Evolutionary conservation across 2,329 filamentous ascomycete species (phyloP).

Genomic region (Xylariaceae sp.): DNA sequence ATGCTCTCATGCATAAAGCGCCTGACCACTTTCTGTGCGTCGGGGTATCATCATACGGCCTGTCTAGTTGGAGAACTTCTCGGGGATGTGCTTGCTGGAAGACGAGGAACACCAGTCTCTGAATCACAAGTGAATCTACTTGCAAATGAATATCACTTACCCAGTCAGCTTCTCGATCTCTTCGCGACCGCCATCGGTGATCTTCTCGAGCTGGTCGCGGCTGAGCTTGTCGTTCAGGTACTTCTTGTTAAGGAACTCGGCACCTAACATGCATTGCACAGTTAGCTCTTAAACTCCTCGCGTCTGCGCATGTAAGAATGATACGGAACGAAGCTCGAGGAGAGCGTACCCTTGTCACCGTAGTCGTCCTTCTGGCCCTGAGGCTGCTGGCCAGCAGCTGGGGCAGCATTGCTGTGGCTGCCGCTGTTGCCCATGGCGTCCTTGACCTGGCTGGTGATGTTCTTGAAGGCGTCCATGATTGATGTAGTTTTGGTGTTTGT

Average conservation of each 20-base stretch:
- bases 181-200: conserved; percentile 29
- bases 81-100: conserved; percentile 34
- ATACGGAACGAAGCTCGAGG: no score
- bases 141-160: conserved; percentile 20
- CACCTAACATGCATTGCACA: conserved; percentile 15
- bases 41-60: neutral
- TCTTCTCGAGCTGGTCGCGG: conserved; percentile 25
- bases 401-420: conserved; percentile 9
- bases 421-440: conserved; percentile 8
- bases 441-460: conserved; percentile 18
- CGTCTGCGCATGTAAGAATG: no score
- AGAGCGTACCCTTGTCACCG: conserved; percentile 30
- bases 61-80: conserved; percentile 34
- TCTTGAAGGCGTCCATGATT: conserved; percentile 31
- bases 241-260: conserved; percentile 23
- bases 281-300: neutral
- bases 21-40: no score
- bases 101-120: neutral
- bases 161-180: conserved; percentile 38
- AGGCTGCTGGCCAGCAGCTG: conserved; percentile 7
- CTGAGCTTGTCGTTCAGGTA: conserved; percentile 17
- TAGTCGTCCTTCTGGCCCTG: conserved; percentile 30
- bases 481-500: neutral
- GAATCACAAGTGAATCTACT: neutral
- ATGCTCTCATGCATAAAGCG: no score